Conservation (phyloP, 2,329 filamentous ascomycete genomes). For the Colletotrichum musicola region DNA sequence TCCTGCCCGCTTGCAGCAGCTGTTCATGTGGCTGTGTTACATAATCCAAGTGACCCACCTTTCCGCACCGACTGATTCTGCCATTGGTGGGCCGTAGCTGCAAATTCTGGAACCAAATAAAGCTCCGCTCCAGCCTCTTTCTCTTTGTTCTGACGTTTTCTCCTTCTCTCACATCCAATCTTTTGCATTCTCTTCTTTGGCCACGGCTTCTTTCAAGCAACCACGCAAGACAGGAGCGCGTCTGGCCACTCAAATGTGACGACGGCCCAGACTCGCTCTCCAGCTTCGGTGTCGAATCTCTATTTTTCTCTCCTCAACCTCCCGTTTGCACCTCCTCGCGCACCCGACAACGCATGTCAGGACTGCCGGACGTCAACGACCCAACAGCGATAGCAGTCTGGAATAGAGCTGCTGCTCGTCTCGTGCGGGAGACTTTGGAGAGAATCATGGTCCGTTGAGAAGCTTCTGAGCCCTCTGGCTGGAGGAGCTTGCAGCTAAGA, state of each 20-base stretch:
- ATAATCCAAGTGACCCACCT: slow-evolving; percentile 22
- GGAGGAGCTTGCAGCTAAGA: slow-evolving; percentile 35
- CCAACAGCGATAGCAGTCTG: slow-evolving; percentile 38
- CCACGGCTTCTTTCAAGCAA: slow-evolving; percentile 28
- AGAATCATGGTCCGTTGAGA: slow-evolving; percentile 41
- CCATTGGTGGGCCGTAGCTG: slow-evolving; percentile 28
- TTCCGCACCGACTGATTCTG: slow-evolving; percentile 25
- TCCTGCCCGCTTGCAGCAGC: slow-evolving; percentile 22
- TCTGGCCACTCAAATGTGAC: slow-evolving; percentile 36
- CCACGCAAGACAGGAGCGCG: slow-evolving; percentile 22
- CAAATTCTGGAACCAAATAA: slow-evolving; percentile 39
- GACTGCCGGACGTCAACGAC: slow-evolving; percentile 40
- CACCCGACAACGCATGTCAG: slow-evolving; percentile 43
- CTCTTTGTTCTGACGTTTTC: slow-evolving; percentile 38
- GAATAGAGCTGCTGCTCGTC: slow-evolving; percentile 40
- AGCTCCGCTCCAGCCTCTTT: slow-evolving; percentile 40
- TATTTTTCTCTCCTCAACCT: slow-evolving; percentile 23
- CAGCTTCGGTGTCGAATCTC: slow-evolving; percentile 15
- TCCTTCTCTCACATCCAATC: slow-evolving; percentile 37
- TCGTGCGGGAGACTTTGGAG: slow-evolving; percentile 40
- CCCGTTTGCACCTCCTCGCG: slow-evolving; percentile 29
- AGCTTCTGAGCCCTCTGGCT: slow-evolving; percentile 19
- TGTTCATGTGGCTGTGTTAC: slow-evolving; percentile 27
- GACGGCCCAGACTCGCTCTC: slow-evolving; percentile 20
- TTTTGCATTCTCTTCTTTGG: slow-evolving; percentile 11